These are phyloP conservation scores for Fraxinus anomala DNA, from an alignment of 257 asterid genomes.

Conservation along the genomic window DNA sequence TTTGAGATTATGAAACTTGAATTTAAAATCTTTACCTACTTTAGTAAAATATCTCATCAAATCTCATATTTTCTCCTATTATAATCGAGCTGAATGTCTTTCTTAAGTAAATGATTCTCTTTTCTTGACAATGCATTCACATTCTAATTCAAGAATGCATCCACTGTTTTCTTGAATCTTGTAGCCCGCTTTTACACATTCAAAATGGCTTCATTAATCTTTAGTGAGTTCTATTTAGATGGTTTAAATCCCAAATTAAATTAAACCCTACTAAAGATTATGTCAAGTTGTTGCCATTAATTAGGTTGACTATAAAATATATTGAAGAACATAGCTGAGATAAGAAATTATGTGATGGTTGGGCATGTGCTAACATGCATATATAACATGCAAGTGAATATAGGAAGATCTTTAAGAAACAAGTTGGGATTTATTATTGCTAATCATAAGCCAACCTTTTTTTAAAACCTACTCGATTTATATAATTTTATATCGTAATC, in stretches of 20 bases:
- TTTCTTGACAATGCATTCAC: not conserved
- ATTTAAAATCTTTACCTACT: no score
- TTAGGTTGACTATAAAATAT: slow-evolving; percentile 24
- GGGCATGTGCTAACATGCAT: slow-evolving; percentile 64
- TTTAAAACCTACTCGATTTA: not conserved
- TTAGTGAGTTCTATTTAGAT: no score
- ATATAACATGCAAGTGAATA: slow-evolving; percentile 44
- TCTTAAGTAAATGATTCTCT: no score
- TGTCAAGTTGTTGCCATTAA: not conserved
- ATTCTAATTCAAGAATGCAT: slow-evolving; percentile 21
- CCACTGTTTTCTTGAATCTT: slow-evolving; percentile 41
- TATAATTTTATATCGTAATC: not conserved
- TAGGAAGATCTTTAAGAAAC: slow-evolving; percentile 53
- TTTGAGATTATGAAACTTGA: no score
- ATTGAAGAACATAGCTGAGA: slow-evolving; percentile 14
- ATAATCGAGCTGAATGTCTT: no score
- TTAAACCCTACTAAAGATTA: no score
- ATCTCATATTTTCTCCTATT: no score
- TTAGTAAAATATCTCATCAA: no score
- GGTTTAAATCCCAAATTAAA: no score
- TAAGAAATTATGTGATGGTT: slow-evolving; percentile 22
- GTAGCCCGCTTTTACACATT: slow-evolving; percentile 32
- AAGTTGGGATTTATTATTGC: slow-evolving; percentile 44
- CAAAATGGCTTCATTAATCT: slow-evolving; percentile 13
- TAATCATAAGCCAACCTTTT: slow-evolving; percentile 31